Evolutionary conservation across 2,329 filamentous ascomycete species (phyloP).

Genomic region (Colletotrichum liaoningense): DNA sequence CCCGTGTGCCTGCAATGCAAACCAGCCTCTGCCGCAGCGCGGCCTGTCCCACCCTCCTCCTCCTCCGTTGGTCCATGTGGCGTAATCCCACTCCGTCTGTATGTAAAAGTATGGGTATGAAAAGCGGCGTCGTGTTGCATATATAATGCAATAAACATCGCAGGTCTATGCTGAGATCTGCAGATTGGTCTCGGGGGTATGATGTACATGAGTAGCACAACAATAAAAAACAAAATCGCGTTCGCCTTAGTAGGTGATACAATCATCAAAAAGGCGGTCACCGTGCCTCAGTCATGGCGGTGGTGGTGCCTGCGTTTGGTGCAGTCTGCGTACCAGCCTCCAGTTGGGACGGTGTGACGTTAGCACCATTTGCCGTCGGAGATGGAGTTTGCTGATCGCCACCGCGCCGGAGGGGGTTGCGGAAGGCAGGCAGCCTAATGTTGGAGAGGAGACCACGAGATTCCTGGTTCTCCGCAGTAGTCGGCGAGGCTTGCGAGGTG

Average conservation of each 20-base stretch:
- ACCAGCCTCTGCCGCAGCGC: background rate
- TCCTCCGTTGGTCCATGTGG: constrained; percentile 14
- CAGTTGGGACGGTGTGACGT: constrained; percentile 58
- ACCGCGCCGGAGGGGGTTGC: constrained; percentile 38
- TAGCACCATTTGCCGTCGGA: constrained; percentile 41
- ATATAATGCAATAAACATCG: constrained; percentile 23
- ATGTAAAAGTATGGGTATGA: constrained; percentile 34
- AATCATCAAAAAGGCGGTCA: background rate
- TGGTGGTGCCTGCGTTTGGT: constrained; percentile 19
- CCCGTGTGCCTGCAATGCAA: constrained; percentile 17
- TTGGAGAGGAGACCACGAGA: constrained; percentile 33
- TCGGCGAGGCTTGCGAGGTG: constrained; percentile 7
- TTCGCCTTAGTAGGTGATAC: background rate
- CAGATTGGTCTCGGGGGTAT: constrained; percentile 30
- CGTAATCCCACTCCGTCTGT: constrained; percentile 7
- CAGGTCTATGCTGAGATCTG: constrained; percentile 32
- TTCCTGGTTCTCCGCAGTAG: constrained; percentile 23
- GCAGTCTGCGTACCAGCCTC: constrained; percentile 54
- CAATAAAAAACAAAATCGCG: constrained; percentile 25
- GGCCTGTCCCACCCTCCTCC: background rate
- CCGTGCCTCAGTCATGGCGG: constrained; percentile 15
- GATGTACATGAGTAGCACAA: constrained; percentile 34
- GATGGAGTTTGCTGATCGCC: constrained; percentile 35
- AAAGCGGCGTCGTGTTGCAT: constrained; percentile 29
- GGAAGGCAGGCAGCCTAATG: constrained; percentile 37